These are phyloP conservation scores for Aspergillus coremiiformis DNA, from an alignment of 495 filamentous ascomycete species.

Conservation along the genomic window DNA sequence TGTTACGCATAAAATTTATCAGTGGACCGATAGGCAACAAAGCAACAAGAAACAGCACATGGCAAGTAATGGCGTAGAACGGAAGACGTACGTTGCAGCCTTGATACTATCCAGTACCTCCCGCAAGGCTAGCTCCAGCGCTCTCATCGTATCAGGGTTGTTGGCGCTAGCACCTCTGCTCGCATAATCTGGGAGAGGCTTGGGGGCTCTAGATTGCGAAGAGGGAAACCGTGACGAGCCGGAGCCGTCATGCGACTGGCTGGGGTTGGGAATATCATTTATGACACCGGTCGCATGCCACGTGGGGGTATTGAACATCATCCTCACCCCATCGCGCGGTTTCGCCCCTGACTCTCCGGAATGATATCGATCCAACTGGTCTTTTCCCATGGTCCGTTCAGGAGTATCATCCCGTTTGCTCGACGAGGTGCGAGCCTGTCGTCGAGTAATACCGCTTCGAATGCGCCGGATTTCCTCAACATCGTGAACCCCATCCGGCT, in stretches of 20 bases:
- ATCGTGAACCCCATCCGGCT: slow-evolving; percentile 81
- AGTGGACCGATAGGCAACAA: not conserved
- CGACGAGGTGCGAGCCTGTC: slow-evolving; percentile 60
- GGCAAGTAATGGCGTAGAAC: not conserved
- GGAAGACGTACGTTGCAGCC: slow-evolving; percentile 63
- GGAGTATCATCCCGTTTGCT: slow-evolving; percentile 49
- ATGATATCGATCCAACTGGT: slow-evolving; percentile 19
- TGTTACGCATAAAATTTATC: slow-evolving; percentile 11
- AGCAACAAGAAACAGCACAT: not conserved
- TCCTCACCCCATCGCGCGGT: slow-evolving; percentile 37
- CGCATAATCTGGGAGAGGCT: slow-evolving; percentile 49
- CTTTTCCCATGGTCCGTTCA: slow-evolving; percentile 27
- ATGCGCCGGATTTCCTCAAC: slow-evolving; percentile 79
- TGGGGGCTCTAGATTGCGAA: slow-evolving; percentile 34
- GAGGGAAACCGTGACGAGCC: slow-evolving; percentile 33
- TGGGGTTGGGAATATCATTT: slow-evolving; percentile 57
- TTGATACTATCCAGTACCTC: slow-evolving; percentile 72
- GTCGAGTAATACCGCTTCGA: slow-evolving; percentile 72
- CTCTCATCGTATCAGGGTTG: slow-evolving; percentile 65
- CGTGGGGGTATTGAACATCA: slow-evolving; percentile 53
- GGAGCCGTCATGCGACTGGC: slow-evolving; percentile 28
- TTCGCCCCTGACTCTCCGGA: slow-evolving; percentile 22
- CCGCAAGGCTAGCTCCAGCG: slow-evolving; percentile 74
- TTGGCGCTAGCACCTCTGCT: slow-evolving; percentile 49
- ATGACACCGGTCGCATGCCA: slow-evolving; percentile 81